A percentile compares a stretch with the other conserved stretches of the same genome.
Conservation (phyloP, 257 asterid genomes). For the Gardenia jasminoides region DNA sequence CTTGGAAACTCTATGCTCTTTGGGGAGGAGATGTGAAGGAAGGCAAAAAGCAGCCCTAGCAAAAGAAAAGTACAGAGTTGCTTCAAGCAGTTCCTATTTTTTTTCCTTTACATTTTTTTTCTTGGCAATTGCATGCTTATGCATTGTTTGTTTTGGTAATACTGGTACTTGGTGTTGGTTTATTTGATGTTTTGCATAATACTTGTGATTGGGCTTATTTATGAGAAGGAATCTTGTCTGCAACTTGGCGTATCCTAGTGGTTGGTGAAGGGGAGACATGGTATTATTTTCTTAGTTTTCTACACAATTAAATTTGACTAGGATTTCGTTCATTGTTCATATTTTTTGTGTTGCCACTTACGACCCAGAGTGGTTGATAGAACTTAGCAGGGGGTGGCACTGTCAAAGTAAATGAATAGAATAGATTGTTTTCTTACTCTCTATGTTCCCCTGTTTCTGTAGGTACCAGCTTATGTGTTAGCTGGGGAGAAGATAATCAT, state of each 20-base stretch:
- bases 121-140: not conserved
- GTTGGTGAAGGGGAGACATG: not conserved
- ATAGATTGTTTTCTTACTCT: not conserved
- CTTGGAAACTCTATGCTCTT: not conserved
- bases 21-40: not conserved
- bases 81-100: not conserved
- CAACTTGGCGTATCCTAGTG: not conserved
- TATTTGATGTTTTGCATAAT: too few relatives aligned
- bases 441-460: not conserved
- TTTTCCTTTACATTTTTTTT: too few relatives aligned
- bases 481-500: constrained; percentile 65
- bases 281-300: not conserved
- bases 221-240: not conserved
- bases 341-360: not conserved
- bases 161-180: too few relatives aligned
- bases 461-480: constrained; percentile 78
- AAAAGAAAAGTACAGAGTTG: not conserved
- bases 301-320: too few relatives aligned
- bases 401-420: not conserved
- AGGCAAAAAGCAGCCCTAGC: not conserved
- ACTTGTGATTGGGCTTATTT: not conserved
- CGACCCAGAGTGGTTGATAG: not conserved
- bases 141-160: not conserved
- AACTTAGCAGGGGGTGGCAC: not conserved
- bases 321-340: not conserved